These are phyloP conservation scores for Leccinellum albellum DNA, from an alignment of 768 basidiomycete species.

Conservation along the genomic window DNA sequence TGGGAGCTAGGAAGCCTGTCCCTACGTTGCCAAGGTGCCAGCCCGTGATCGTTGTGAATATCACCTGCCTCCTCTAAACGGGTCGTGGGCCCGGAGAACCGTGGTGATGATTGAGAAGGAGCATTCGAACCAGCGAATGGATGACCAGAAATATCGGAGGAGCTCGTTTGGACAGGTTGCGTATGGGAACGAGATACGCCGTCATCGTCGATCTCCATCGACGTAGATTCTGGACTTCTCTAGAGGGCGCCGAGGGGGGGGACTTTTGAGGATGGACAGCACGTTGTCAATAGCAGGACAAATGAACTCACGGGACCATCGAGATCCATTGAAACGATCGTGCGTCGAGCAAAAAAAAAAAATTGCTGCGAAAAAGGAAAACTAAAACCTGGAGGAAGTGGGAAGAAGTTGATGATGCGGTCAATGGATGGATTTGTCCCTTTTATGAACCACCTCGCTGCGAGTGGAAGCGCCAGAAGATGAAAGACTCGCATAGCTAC, in stretches of 20 bases:
- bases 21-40: not conserved
- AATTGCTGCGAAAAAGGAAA: not conserved
- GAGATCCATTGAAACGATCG: slow-evolving; percentile 9
- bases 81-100: not conserved
- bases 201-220: slow-evolving; percentile 15
- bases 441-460: slow-evolving; percentile 13
- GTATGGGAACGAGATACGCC: not conserved
- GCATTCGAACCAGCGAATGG: not conserved
- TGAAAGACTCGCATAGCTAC: not conserved
- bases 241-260: not conserved
- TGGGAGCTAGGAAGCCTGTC: not conserved
- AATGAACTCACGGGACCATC: slow-evolving; percentile 14
- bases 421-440: not conserved
- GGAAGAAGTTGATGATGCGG: not conserved
- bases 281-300: not conserved
- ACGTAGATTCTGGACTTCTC: slow-evolving; percentile 3
- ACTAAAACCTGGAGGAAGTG: too few species aligned
- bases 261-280: not conserved
- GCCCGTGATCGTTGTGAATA: not conserved
- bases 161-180: not conserved
- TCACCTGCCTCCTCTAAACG: not conserved
- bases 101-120: not conserved
- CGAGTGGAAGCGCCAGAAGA: not conserved
- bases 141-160: not conserved
- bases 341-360: not conserved